Evolutionary conservation across 306 rosid species (phyloP), one percentile per base, ranked within the genome.

Genomic region (Lagenaria siceraria): DNA sequence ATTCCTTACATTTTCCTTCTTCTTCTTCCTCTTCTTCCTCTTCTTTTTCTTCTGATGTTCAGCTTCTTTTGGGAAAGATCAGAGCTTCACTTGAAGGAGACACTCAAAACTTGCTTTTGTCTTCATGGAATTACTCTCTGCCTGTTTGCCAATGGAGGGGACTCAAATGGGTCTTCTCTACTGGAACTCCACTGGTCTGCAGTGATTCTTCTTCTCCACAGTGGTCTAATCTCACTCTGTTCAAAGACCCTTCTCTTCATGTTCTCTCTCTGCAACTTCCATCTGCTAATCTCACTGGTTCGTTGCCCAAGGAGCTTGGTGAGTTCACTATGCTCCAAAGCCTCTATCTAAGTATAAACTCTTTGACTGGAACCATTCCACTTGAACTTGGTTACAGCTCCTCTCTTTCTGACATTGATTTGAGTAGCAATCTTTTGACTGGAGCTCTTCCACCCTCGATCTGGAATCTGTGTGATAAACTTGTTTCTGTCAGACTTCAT

Each of bases 101-200:
- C 84, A 0, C 87, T 12, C 91, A 89, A 17, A 89, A 87, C 82
- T 83, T 96, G 10, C 86, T 96, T 33, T 76, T 96, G 36, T 85
- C 91, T 75, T 90, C 98, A 74, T 96, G 99, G 99, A 96, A 96
- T 77, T 35, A 86, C 25, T 84, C 97, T 1, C 65, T 79, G 1
- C 97, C 99, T 60, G 79, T 92, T 5, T 96, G 99, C 59, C 99
- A 96, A 81, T 96, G 98, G 99, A 85, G 93, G 60, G 99, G 99
- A 14, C 92, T 96, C 85, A 92, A 90, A 79, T 96, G 99, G 99
- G 92, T 87, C 1, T 86, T 89, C 87, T 84, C 91, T 79, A 84
- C 77, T 52, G 93, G 87, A 80, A 63, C 92, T 46, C 70, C 88
- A 75, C 80, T 92, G 60, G 79, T 80, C 15, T 96, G 99, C 86